phyloP scores from a whole-genome alignment of 345 rosid species.

The Salix dunnii region DNA sequence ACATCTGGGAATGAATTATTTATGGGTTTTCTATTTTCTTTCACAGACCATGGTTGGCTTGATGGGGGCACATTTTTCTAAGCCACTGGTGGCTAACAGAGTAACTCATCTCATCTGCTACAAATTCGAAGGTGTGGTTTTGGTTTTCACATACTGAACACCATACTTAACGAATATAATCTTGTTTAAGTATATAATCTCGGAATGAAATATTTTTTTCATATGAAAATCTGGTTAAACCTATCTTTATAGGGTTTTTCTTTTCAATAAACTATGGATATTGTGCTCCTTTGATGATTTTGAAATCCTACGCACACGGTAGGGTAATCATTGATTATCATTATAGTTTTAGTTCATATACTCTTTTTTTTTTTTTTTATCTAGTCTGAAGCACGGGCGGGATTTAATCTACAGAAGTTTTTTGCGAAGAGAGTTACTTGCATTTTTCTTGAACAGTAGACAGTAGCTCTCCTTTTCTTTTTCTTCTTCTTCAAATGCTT shows the following conservation, averaged over 20 bases:
- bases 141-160: not conserved
- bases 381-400: not conserved
- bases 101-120: conserved; percentile 94
- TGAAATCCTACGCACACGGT: not conserved
- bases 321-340: not conserved
- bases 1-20: not conserved
- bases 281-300: not conserved
- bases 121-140: conserved; percentile 76
- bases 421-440: not conserved
- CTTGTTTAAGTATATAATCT: no score
- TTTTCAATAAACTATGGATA: not conserved
- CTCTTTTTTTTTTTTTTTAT: not conserved
- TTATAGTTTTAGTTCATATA: not conserved
- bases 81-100: conserved; percentile 81
- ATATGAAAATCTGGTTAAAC: not conserved
- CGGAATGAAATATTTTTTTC: not conserved
- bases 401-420: not conserved
- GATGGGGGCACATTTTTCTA: conserved; percentile 92
- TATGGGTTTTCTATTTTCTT: conserved; percentile 6
- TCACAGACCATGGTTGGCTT: conserved; percentile 80
- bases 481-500: not conserved
- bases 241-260: not conserved
- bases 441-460: not conserved
- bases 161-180: not conserved
- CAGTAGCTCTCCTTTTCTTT: no score